Base-by-base conservation (phyloP, 352 stramenopile genomes). In the Pythium rhizo-oryzae region DNA sequence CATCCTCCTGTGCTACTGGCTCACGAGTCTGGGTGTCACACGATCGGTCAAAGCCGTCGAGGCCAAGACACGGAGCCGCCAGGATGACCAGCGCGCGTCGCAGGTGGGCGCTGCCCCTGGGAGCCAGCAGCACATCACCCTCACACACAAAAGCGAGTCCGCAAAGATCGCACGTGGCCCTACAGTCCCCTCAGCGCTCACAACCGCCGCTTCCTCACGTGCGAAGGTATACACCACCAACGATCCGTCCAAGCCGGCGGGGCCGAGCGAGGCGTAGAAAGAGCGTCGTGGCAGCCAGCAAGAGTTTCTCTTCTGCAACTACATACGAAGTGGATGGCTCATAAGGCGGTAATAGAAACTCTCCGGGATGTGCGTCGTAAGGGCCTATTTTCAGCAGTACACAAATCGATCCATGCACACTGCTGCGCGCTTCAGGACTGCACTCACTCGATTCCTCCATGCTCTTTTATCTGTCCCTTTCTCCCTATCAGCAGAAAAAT, bases 1-100 rank as follows among this genome's bases (percentile, higher is more conserved):
- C 8, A 61, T 90, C 19, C 62, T 91, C 0, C 54, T 76, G 30
- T 91, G 81, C 64, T 91, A 86, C 55, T 91, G 83, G 83, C 55
- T 91, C 18, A 69, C 62, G 44, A 69, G 64, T 18, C 64, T 65
- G 0, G 46, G 44, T 5, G 47, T 70, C 13, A 60, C 51, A 18
- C 39, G 46, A 25, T 70, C 64, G 1, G 64, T 65, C 44, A 70
- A 65, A 47, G 18, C 60, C 4, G 57, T 49, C 0, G 46, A 70
- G 49, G 21, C 55, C 6, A 6, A 30, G 24, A 41, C 24, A 0
- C 46, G 28, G 13, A 70, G n/a, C n/a, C n/a, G 35, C 11, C 19
- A 19, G 0, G 54, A 64, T 8, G 52, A 69, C 2, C 33, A 49
- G 2, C 55, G 50, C 12, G 58, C 43, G 18, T 63, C 53, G 2